These are phyloP conservation scores for Massariosphaeria phaeospora DNA, from an alignment of 495 filamentous ascomycete genomes.

Conservation along the genomic window DNA sequence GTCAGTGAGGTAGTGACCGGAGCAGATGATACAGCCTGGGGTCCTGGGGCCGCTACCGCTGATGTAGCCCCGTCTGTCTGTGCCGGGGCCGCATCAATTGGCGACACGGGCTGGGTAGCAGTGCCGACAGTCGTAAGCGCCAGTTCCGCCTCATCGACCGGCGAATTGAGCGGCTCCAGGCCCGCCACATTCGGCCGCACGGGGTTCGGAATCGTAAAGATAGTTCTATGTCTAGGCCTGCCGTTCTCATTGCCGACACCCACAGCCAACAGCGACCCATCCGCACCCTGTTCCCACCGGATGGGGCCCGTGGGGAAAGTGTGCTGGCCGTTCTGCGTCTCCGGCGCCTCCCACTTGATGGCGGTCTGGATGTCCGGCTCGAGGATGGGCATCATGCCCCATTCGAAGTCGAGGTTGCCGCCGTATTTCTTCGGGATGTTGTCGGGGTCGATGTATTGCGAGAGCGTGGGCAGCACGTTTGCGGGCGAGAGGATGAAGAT, in stretches of 20 bases:
- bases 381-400: conserved; percentile 63
- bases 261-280: conserved; percentile 36
- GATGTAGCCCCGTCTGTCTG: neutral
- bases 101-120: conserved; percentile 29
- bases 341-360: conserved; percentile 37
- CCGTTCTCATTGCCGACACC: conserved; percentile 39
- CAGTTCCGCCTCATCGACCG: conserved; percentile 23
- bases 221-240: conserved; percentile 27
- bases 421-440: conserved; percentile 83
- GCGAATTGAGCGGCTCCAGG: conserved; percentile 20
- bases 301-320: conserved; percentile 41
- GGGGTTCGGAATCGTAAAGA: conserved; percentile 30
- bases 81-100: too few species aligned
- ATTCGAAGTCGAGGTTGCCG: conserved; percentile 74
- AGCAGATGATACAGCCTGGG: too few species aligned
- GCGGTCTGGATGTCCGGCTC: conserved; percentile 50
- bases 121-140: conserved; percentile 24
- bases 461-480: conserved; percentile 68
- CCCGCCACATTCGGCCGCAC: conserved; percentile 18
- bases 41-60: too few species aligned
- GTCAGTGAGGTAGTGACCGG: too few species aligned
- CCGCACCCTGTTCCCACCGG: conserved; percentile 35
- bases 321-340: conserved; percentile 23
- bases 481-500: conserved; percentile 75
- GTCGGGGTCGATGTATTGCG: conserved; percentile 69